These are phyloP conservation scores for Backusella tuberculispora DNA, from an alignment of 192 early-diverging fungal species.

Conservation along the genomic window DNA sequence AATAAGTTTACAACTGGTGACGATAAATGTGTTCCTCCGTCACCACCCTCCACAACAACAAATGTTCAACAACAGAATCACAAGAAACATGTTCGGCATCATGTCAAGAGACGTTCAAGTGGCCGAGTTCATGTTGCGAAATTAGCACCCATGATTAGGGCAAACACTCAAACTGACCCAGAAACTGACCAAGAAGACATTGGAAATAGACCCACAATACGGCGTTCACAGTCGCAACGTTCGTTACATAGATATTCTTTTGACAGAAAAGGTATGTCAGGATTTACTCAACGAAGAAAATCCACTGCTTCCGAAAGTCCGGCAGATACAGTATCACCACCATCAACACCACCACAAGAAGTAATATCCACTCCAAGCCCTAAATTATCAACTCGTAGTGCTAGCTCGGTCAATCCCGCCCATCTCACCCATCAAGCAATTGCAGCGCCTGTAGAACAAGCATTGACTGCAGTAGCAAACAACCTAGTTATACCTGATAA, in stretches of 20 bases:
- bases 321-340: background rate
- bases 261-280: slow-evolving; percentile 18
- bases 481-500: slow-evolving; percentile 19
- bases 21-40: background rate
- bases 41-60: background rate
- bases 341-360: background rate
- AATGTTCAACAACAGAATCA: background rate
- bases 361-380: background rate
- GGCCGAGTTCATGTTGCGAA: slow-evolving; percentile 35
- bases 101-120: slow-evolving; percentile 34
- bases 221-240: slow-evolving; percentile 15
- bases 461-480: slow-evolving; percentile 22
- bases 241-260: slow-evolving; percentile 20
- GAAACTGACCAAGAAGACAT: background rate
- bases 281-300: slow-evolving; percentile 14
- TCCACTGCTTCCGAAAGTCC: background rate
- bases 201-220: slow-evolving; percentile 11
- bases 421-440: background rate
- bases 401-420: background rate
- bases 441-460: slow-evolving; percentile 17
- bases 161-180: slow-evolving; percentile 6
- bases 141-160: slow-evolving; percentile 28
- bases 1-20: slow-evolving; percentile 19
- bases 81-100: slow-evolving; percentile 27
- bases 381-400: background rate